These are phyloP conservation scores for Emergomyces pasteurianus DNA, from an alignment of 2,329 filamentous ascomycete species.

Conservation along the genomic window DNA sequence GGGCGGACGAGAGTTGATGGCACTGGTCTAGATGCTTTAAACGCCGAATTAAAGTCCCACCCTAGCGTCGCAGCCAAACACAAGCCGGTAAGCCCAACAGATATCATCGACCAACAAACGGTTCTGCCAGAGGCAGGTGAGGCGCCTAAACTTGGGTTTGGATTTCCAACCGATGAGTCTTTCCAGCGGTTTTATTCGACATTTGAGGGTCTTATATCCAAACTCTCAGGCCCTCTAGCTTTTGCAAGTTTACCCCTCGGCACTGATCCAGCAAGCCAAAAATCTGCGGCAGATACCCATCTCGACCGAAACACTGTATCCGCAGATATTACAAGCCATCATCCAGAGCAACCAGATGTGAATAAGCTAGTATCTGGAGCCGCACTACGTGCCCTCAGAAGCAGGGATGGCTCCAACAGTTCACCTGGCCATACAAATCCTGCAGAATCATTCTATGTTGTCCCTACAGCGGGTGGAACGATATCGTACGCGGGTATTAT, in stretches of 20 bases:
- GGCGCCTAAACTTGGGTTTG: constrained; percentile 10
- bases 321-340: constrained; percentile 25
- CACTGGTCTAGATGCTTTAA: constrained; percentile 12
- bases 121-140: constrained; percentile 22
- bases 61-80: constrained; percentile 13
- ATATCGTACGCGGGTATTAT: constrained; percentile 88
- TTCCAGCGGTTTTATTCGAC: constrained; percentile 88
- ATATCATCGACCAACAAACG: constrained; percentile 23
- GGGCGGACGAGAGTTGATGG: constrained; percentile 27
- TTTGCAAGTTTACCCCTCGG: constrained; percentile 83
- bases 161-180: constrained; percentile 50
- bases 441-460: constrained; percentile 76
- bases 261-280: constrained; percentile 32
- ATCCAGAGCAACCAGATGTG: constrained; percentile 56
- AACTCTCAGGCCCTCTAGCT: constrained; percentile 76
- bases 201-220: constrained; percentile 79
- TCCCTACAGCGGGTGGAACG: constrained; percentile 81
- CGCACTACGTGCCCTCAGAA: constrained; percentile 64
- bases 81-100: constrained; percentile 23
- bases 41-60: constrained; percentile 9
- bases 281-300: constrained; percentile 24
- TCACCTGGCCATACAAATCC: constrained; percentile 39
- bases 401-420: constrained; percentile 49
- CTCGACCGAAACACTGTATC: constrained; percentile 27
- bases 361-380: constrained; percentile 75